These are phyloP conservation scores for Celoporthe dispersa DNA, from an alignment of 2,329 filamentous ascomycete genomes.

Conservation along the genomic window DNA sequence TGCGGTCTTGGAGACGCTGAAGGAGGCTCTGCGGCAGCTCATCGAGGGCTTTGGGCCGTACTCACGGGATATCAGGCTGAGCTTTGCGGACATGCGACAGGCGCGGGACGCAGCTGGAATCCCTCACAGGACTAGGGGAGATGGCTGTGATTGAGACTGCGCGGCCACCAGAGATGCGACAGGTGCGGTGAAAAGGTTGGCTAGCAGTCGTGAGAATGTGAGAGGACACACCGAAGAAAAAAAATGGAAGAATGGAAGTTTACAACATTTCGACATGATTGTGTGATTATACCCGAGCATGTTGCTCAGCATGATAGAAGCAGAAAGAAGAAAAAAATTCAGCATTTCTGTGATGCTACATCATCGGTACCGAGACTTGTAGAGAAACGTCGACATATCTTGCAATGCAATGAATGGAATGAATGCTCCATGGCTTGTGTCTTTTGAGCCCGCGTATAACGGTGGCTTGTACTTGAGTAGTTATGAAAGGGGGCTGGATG, in stretches of 20 bases:
- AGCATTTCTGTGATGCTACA: slow-evolving; percentile 6
- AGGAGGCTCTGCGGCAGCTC: slow-evolving; percentile 66
- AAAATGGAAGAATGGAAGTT: neutral
- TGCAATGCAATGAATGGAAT: neutral
- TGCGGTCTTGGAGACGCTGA: slow-evolving; percentile 67
- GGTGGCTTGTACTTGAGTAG: neutral
- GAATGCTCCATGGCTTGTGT: neutral
- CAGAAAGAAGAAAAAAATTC: neutral
- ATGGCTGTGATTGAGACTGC: slow-evolving; percentile 33
- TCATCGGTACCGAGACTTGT: neutral
- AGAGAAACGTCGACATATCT: neutral
- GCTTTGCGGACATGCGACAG: slow-evolving; percentile 70
- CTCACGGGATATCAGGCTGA: slow-evolving; percentile 70
- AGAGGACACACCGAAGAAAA: neutral
- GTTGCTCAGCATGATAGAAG: slow-evolving; percentile 25
- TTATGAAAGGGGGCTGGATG: slow-evolving; percentile 8
- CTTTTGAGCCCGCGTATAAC: no score
- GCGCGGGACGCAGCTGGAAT: slow-evolving; percentile 66
- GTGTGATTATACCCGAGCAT: slow-evolving; percentile 29
- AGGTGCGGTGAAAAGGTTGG: slow-evolving; percentile 33
- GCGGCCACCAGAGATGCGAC: slow-evolving; percentile 39
- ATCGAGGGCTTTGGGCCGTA: slow-evolving; percentile 76
- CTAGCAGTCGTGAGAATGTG: neutral
- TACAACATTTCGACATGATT: slow-evolving; percentile 7
- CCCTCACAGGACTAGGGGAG: slow-evolving; percentile 10